phyloP scores from a whole-genome alignment of 2,329 filamentous ascomycete species.

The Pezicula radicicola region DNA sequence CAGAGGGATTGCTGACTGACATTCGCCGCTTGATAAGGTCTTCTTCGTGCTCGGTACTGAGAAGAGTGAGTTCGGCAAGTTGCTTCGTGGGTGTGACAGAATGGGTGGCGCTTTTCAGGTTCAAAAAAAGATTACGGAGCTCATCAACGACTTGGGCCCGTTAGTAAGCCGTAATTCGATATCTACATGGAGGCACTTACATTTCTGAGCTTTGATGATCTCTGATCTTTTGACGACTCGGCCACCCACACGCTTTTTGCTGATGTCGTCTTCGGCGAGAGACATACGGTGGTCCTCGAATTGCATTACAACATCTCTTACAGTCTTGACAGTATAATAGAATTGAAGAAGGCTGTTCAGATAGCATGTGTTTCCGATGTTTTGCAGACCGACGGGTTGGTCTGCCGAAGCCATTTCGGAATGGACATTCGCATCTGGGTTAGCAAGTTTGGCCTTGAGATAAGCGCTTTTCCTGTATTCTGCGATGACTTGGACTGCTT shows the following conservation, averaged over 20 bases:
- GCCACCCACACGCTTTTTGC: slow-evolving; percentile 72
- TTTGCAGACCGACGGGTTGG: slow-evolving; percentile 82
- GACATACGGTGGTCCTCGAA: slow-evolving; percentile 71
- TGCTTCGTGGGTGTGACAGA: slow-evolving; percentile 71
- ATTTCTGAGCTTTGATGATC: slow-evolving; percentile 64
- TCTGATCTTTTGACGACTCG: slow-evolving; percentile 58
- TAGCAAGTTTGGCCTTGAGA: slow-evolving; percentile 28
- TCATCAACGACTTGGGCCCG: slow-evolving; percentile 65
- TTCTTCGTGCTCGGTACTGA: slow-evolving; percentile 54
- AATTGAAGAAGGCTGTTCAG: slow-evolving; percentile 96
- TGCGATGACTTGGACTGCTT: slow-evolving; percentile 29
- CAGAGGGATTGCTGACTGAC: slow-evolving; percentile 36
- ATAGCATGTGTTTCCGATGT: slow-evolving; percentile 98
- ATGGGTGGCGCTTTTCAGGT: slow-evolving; percentile 61
- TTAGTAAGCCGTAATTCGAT: neutral
- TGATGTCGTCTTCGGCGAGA: slow-evolving; percentile 59
- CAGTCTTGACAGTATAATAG: slow-evolving; percentile 81
- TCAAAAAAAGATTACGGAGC: slow-evolving; percentile 66
- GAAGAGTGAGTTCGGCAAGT: slow-evolving; percentile 76
- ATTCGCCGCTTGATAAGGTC: slow-evolving; percentile 38
- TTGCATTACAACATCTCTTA: slow-evolving; percentile 77
- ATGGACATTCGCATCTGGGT: slow-evolving; percentile 28
- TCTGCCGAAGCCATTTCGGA: slow-evolving; percentile 31
- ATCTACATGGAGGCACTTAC: slow-evolving; percentile 48
- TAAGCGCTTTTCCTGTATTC: slow-evolving; percentile 26